Evolutionary conservation across 179 eudicot species (phyloP).

Genomic region (Corrigiola litoralis): DNA sequence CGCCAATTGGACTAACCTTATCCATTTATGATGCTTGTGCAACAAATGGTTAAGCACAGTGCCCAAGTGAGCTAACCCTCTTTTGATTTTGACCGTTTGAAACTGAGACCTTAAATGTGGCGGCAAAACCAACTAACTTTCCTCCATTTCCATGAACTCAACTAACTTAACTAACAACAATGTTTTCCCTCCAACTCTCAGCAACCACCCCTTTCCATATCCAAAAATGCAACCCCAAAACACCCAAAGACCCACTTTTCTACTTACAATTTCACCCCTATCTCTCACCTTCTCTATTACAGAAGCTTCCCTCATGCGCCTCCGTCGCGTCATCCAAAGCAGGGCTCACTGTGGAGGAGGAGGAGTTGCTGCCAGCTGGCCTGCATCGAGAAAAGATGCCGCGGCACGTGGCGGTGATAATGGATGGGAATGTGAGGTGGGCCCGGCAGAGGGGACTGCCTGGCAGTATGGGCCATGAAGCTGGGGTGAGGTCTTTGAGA

Average conservation of each 20-base stretch:
- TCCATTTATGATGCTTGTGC: no score
- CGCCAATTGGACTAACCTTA: no score
- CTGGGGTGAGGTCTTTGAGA: slow-evolving; percentile 29
- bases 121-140: slow-evolving; percentile 19
- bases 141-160: slow-evolving; percentile 6
- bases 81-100: slow-evolving; percentile 1
- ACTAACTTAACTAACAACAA: background rate
- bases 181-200: slow-evolving; percentile 18
- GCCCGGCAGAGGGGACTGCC: slow-evolving; percentile 41
- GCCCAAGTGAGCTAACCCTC: background rate
- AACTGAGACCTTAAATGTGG: slow-evolving; percentile 1
- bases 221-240: background rate
- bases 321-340: background rate
- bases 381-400: slow-evolving; percentile 44
- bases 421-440: slow-evolving; percentile 66
- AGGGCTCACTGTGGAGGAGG: slow-evolving; percentile 1
- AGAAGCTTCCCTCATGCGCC: background rate
- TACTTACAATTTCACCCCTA: background rate
- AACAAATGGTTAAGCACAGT: background rate
- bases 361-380: slow-evolving; percentile 30
- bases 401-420: slow-evolving; percentile 51
- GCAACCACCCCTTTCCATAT: slow-evolving; percentile 2
- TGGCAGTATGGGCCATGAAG: slow-evolving; percentile 31
- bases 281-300: background rate
- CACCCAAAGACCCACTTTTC: background rate